A percentile compares a stretch with the other conserved stretches of the same genome.
These are phyloP conservation scores for Andrographis paniculata DNA, from an alignment of 305 asterid genomes.

Conservation along the genomic window DNA sequence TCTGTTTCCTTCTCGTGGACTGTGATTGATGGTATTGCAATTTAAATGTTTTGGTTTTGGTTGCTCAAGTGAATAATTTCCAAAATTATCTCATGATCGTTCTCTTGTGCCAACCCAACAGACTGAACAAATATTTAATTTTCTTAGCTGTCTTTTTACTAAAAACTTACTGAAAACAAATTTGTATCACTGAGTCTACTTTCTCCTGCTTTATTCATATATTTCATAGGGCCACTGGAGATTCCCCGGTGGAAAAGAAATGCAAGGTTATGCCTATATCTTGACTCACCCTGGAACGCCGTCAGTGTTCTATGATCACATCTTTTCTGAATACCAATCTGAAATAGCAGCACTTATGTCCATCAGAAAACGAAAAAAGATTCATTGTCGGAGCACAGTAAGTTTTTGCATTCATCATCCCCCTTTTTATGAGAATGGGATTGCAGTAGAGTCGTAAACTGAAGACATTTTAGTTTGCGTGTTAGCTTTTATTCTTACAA, in stretches of 20 bases:
- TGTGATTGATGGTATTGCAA: too few species aligned
- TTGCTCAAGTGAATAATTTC: too few species aligned
- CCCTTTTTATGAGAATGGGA: slow-evolving; percentile 2
- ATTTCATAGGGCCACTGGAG: slow-evolving; percentile 95
- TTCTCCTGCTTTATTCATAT: slow-evolving; percentile 13
- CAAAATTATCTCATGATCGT: too few species aligned
- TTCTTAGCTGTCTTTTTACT: too few species aligned
- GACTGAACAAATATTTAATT: too few species aligned
- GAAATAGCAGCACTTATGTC: slow-evolving; percentile 54
- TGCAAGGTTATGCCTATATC: slow-evolving; percentile 94
- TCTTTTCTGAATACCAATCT: slow-evolving; percentile 50
- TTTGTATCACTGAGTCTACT: background rate
- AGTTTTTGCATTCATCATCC: slow-evolving; percentile 21
- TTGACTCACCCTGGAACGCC: slow-evolving; percentile 94
- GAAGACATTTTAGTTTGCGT: background rate
- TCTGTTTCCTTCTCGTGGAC: too few species aligned
- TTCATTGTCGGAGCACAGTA: slow-evolving; percentile 85
- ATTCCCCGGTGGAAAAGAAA: slow-evolving; percentile 97
- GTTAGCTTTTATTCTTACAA: background rate
- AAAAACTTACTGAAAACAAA: too few species aligned
- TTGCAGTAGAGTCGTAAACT: slow-evolving; percentile 5
- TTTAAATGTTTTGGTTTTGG: too few species aligned
- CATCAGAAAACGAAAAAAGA: slow-evolving; percentile 65
- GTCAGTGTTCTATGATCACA: slow-evolving; percentile 81
- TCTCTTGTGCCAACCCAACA: too few species aligned